These are phyloP conservation scores for Apiosordaria backusii DNA, from an alignment of 495 filamentous ascomycete genomes.

Conservation along the genomic window DNA sequence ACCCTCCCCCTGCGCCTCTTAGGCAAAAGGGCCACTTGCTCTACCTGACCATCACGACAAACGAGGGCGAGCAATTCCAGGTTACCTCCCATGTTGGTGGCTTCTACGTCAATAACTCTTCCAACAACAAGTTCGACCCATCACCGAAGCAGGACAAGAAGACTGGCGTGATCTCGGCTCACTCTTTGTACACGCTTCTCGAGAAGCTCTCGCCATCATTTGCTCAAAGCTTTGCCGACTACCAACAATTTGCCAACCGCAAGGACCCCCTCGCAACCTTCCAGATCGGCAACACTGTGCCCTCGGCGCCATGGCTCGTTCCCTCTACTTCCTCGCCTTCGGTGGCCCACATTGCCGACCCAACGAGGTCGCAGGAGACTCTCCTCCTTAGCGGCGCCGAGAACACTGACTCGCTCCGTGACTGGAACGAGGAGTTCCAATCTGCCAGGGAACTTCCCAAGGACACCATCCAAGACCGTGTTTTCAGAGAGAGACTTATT, in stretches of 20 bases:
- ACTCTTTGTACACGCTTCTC: constrained; percentile 83
- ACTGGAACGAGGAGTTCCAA: constrained; percentile 99
- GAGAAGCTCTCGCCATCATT: constrained; percentile 79
- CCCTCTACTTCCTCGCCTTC: constrained; percentile 58
- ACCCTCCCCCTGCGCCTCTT: constrained; percentile 87
- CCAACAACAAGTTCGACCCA: constrained; percentile 89
- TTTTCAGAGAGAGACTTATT: constrained; percentile 90
- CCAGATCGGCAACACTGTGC: constrained; percentile 89
- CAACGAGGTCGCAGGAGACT: constrained; percentile 86
- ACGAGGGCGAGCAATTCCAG: constrained; percentile 88
- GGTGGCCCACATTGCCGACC: constrained; percentile 72
- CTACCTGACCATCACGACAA: constrained; percentile 82
- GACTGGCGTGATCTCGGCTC: constrained; percentile 54
- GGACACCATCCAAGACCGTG: constrained; percentile 89
- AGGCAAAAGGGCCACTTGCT: constrained; percentile 90
- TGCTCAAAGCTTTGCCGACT: constrained; percentile 60
- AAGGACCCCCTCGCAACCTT: constrained; percentile 90
- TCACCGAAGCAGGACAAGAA: constrained; percentile 65
- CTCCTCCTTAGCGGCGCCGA: constrained; percentile 87
- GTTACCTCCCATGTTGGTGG: constrained; percentile 90
- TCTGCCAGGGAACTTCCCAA: constrained; percentile 90
- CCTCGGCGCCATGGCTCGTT: constrained; percentile 90
- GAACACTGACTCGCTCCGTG: constrained; percentile 86
- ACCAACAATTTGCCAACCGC: constrained; percentile 76
- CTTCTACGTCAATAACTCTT: constrained; percentile 94